Evolutionary conservation across 2,329 filamentous ascomycete genomes (phyloP).

Genomic region (Eutypella sp.): DNA sequence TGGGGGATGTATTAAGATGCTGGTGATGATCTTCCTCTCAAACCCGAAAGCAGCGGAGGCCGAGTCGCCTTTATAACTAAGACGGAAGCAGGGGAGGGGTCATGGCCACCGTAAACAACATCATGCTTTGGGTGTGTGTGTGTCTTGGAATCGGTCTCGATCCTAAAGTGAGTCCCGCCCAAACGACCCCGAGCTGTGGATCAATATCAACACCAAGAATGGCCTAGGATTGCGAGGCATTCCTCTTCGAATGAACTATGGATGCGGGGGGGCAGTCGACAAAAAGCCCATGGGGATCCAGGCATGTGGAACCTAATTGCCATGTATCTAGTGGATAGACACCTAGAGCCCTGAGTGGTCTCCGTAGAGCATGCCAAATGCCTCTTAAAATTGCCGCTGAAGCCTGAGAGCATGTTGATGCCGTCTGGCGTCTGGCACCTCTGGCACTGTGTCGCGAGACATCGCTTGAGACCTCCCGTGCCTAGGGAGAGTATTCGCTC

Average conservation of each 20-base stretch:
- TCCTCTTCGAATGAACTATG: constrained; percentile 18
- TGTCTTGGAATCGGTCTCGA: constrained; percentile 1
- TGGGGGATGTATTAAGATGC: constrained; percentile 10
- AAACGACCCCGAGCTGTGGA: constrained; percentile 3
- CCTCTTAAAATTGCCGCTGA: background rate
- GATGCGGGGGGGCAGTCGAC: background rate
- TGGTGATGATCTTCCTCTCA: constrained; percentile 11
- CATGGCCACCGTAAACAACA: constrained; percentile 22
- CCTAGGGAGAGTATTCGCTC: background rate
- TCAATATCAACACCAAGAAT: constrained; percentile 18
- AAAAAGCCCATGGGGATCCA: background rate
- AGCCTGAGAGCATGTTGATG: background rate
- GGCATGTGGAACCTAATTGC: background rate
- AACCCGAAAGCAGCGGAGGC: constrained; percentile 4
- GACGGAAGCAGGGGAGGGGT: constrained; percentile 15
- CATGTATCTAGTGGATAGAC: background rate
- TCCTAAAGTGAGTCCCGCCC: background rate
- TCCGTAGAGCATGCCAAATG: too few relatives aligned
- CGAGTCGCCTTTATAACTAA: constrained; percentile 24
- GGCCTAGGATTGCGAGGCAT: constrained; percentile 23
- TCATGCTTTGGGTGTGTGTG: constrained; percentile 15
- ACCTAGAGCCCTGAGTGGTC: too few relatives aligned
- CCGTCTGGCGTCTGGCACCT: background rate
- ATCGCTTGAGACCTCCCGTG: constrained; percentile 13
- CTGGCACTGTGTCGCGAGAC: constrained; percentile 6